Base-by-base conservation (phyloP, 2,329 filamentous ascomycete species). In the Diaporthe caulivora region DNA sequence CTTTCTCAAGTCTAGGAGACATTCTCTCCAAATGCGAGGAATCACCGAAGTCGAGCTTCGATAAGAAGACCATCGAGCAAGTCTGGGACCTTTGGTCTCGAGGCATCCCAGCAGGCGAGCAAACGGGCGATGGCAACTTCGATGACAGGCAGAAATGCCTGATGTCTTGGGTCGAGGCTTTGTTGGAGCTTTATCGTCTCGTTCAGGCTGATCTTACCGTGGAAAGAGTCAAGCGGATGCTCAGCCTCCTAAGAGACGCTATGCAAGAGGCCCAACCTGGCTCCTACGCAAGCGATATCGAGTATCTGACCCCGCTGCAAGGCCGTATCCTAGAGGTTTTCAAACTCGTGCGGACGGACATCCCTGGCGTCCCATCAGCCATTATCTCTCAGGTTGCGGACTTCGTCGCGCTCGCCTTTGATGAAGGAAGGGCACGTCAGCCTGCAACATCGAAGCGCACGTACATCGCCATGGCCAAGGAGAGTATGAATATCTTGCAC, bases 401-500 rank as follows among this genome's bases (percentile, higher is more conserved):
- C 65, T 91, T 97, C 74, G 88, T 91, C 11, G 88, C 90, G 2
- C 85, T 97, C 44, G 92, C 94, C 1, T 95, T 94, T 77, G 82
- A 85, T 0, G 78, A 82, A 40, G 82, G 80, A 18, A 79, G 75
- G 74, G 78, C 75, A 49, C 78, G 77, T 10, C 80, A 82, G 72
- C 79, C 84, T 72, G 82, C 84, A 17, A 76, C 79, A 1, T 79
- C 84, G 67, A 91, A 91, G 72, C 93, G 94, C 9, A 97, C 95
- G 0, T 98, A 95, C 80, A 91, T 99, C 71, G 96, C 97, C 44
- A 90, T 98, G 79, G 95, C 95, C 1, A 97, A 97, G 81, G 90
- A 90, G 26, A 91, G 93, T 73, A 97, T 98, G 88, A 85, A 87
- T 2, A 89, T 95, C 58, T 82, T 97, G 2, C 87, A 93, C 76